These are phyloP conservation scores for Lecanicillium sp. DNA, from an alignment of 2,329 filamentous ascomycete genomes.

Conservation along the genomic window DNA sequence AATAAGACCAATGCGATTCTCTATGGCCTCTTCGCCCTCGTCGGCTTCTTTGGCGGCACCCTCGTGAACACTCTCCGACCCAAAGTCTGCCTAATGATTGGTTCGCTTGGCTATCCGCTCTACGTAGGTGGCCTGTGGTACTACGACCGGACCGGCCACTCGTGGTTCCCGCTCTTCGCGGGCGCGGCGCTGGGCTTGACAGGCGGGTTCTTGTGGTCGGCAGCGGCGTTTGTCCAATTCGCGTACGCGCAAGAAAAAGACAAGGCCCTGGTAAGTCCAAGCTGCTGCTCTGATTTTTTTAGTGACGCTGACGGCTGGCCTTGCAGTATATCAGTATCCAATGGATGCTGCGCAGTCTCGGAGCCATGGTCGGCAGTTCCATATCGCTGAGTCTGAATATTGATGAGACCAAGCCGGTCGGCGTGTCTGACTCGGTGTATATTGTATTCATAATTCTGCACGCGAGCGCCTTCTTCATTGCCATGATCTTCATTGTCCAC, in stretches of 20 bases:
- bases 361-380: conserved; percentile 13
- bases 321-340: conserved; percentile 12
- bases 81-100: conserved; percentile 15
- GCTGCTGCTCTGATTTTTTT: too few relatives aligned
- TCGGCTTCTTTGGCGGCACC: conserved; percentile 16
- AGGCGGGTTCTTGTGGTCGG: conserved; percentile 17
- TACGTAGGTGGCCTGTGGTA: conserved; percentile 20
- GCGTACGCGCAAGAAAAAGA: conserved; percentile 13
- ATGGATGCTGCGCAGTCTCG: conserved; percentile 11
- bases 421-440: conserved; percentile 12
- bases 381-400: conserved; percentile 12
- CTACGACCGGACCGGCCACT: conserved; percentile 14
- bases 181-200: conserved; percentile 18
- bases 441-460: conserved; percentile 15
- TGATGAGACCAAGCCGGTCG: conserved; percentile 7
- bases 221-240: conserved; percentile 10
- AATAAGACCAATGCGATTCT: conserved; percentile 18
- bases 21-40: conserved; percentile 15
- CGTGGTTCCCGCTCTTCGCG: conserved; percentile 18
- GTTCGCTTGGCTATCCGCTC: conserved; percentile 17
- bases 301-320: too few relatives aligned
- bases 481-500: conserved; percentile 5
- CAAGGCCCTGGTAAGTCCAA: conserved; percentile 9
- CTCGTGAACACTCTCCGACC: conserved; percentile 18
- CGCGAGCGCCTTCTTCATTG: conserved; percentile 5